Evolutionary conservation across 2,329 filamentous ascomycete genomes (phyloP), one percentile per base, ranked within the genome.

Genomic region (Huntiella savannae): DNA sequence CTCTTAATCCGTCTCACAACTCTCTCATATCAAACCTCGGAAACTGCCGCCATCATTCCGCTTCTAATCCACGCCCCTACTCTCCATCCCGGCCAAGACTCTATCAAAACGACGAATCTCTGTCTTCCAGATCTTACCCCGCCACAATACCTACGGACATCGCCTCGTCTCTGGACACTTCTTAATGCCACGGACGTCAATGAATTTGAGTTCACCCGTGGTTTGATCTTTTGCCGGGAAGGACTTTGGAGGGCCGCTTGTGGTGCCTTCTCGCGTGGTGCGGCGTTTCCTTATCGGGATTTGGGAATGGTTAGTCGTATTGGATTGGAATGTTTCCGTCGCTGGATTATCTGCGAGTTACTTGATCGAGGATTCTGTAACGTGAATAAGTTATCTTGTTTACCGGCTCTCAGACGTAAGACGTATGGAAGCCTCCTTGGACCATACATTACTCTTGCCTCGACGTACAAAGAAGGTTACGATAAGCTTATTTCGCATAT

Each of bases 291-390:
- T 1, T 66, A 69, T 0, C 68, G 65, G 44, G 77, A 77, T 15
- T 65, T 68, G 32, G 2, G 28, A 5, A 69, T 74, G 33, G 67
- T 75, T 10, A 88, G 79, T 59, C 79, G 77, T 58, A 69, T 92
- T 43, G 91, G 91, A 80, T 68, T 82, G 3, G 85, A 94, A 53
- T 83, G 84, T 4, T 88, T 93, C 66, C 92, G 88, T 63, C 92
- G 88, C 61, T 95, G 85, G 82, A 58, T 92, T 6, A 64, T 98
- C 12, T 70, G 86, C 7, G 75, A 77, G 45, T 68, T 95, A 46
- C 64, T 98, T 13, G 67, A 73, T 5, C 22, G 22, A 10, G 22
- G 22, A 10, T 7, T 28, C 8, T 28, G 22, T 28, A 65, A 77
- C 45, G 87, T 86, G 53, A 73, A 67, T 54, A 28, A 34, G 16